Percentiles rank a stretch among this genome's conserved stretches.
Conservation (phyloP, 768 basidiomycete genomes). For the Boletus rubescentipes region DNA sequence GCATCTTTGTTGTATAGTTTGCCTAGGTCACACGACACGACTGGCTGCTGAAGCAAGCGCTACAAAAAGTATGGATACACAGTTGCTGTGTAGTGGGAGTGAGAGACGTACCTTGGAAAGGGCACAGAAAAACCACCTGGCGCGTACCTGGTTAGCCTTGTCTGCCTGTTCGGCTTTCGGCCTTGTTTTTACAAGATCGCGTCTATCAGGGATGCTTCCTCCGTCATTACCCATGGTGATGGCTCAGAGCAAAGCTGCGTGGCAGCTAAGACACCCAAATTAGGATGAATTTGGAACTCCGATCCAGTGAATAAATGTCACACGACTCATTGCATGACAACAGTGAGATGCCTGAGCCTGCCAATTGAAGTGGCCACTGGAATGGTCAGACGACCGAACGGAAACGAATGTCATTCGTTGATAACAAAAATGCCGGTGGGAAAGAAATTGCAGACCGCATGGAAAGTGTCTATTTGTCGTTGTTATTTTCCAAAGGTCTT, state of each 20-base stretch:
- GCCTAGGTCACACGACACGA: slow-evolving; percentile 89
- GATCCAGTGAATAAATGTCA: background rate
- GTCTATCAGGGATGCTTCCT: slow-evolving; percentile 81
- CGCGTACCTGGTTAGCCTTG: slow-evolving; percentile 84
- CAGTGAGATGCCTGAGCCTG: too few species aligned
- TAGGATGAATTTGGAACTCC: background rate
- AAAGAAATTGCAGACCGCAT: too few species aligned
- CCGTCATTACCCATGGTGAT: slow-evolving; percentile 81
- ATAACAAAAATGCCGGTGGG: too few species aligned
- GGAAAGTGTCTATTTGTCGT: slow-evolving; percentile 19
- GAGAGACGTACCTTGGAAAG: slow-evolving; percentile 76
- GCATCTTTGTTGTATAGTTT: slow-evolving; percentile 97
- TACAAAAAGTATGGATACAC: slow-evolving; percentile 32
- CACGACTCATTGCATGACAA: too few species aligned
- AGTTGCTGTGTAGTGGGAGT: background rate
- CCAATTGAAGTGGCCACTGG: too few species aligned
- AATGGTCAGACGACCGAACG: too few species aligned
- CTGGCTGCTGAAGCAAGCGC: slow-evolving; percentile 83
- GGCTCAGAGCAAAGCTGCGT: background rate
- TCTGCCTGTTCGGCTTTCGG: slow-evolving; percentile 87
- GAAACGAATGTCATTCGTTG: too few species aligned
- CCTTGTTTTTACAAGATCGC: slow-evolving; percentile 73
- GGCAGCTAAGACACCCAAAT: slow-evolving; percentile 4
- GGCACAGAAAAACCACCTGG: slow-evolving; percentile 91
- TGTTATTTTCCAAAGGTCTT: slow-evolving; percentile 26